phyloP scores from a whole-genome alignment of 305 asterid species.

The Solanum hybrid region DNA sequence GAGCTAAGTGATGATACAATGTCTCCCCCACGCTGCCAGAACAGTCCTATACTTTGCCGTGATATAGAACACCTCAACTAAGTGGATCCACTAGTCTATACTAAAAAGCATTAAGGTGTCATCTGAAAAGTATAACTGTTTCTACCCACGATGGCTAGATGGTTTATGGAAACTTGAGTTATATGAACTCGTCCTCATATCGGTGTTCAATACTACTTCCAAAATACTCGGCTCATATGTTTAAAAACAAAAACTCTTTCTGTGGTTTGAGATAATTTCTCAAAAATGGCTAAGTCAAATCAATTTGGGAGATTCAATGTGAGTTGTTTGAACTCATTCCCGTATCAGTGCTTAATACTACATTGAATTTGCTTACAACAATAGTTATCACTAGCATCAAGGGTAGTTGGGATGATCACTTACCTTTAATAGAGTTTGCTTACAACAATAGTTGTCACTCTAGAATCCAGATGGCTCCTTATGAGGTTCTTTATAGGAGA shows the following conservation, averaged over 20 bases:
- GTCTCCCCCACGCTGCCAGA: neutral
- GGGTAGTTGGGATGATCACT: neutral
- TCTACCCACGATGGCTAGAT: neutral
- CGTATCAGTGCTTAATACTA: neutral
- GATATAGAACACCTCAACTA: neutral
- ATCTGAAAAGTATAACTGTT: too few relatives aligned
- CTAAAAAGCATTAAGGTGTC: neutral
- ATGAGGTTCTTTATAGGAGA: neutral
- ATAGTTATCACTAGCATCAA: neutral
- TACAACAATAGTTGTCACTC: neutral
- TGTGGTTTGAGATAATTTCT: neutral
- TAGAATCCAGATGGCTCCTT: neutral
- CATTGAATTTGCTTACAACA: neutral
- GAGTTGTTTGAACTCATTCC: neutral
- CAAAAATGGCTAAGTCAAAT: neutral
- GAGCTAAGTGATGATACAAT: neutral
- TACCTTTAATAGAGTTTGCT: neutral
- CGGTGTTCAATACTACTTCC: neutral
- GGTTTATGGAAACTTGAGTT: neutral
- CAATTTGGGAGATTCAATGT: neutral
- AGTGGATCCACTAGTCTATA: neutral
- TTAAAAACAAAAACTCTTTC: too few relatives aligned
- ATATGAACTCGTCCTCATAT: neutral
- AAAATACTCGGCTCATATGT: neutral
- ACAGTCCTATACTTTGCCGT: neutral